Percentiles rank a stretch among this genome's conserved stretches.
Conservation (phyloP, 306 rosid species). For the Trifolium fragiferum region DNA sequence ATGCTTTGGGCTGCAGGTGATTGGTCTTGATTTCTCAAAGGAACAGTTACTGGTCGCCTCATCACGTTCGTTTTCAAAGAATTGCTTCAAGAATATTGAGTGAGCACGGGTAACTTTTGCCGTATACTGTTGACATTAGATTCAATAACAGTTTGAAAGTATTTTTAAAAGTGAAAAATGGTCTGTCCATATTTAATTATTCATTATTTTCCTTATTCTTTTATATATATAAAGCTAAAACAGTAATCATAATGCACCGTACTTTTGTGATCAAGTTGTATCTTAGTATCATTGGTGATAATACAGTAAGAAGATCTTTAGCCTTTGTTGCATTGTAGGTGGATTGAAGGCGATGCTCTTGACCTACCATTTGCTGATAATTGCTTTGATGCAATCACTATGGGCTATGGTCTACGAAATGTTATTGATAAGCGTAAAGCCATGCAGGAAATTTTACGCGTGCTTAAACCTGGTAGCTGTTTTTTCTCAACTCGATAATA, state of each 20-base stretch:
- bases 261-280: slow-evolving; percentile 7
- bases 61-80: slow-evolving; percentile 48
- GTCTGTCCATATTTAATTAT: neutral
- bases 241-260: neutral
- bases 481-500: neutral
- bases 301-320: slow-evolving; percentile 1
- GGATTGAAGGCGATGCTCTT: slow-evolving; percentile 97
- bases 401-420: slow-evolving; percentile 93
- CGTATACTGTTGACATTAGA: slow-evolving; percentile 26
- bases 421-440: slow-evolving; percentile 74
- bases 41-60: slow-evolving; percentile 72
- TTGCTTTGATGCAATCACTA: slow-evolving; percentile 80
- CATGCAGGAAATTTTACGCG: slow-evolving; percentile 74
- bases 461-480: slow-evolving; percentile 71
- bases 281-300: slow-evolving; percentile 21
- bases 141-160: neutral
- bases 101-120: slow-evolving; percentile 55
- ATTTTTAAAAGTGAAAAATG: neutral
- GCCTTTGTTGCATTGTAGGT: slow-evolving; percentile 52
- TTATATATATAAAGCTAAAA: neutral
- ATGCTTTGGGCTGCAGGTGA: slow-evolving; percentile 61
- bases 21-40: slow-evolving; percentile 64
- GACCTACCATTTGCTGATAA: slow-evolving; percentile 78
- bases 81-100: slow-evolving; percentile 73
- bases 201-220: neutral